These are phyloP conservation scores for Zostera marina DNA, from an alignment of 116 monocot genomes.

Conservation along the genomic window DNA sequence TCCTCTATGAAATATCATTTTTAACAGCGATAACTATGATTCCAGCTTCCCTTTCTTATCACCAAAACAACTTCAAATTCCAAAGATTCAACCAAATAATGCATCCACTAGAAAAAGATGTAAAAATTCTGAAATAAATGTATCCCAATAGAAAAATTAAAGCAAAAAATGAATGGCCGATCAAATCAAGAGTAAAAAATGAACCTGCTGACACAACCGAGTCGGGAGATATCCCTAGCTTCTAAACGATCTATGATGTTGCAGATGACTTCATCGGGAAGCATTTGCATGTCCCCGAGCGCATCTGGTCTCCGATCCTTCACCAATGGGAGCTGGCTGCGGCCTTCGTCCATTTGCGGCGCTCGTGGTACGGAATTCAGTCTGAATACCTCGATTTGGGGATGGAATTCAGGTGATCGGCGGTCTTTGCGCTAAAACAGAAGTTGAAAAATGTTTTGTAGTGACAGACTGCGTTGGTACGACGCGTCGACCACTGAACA, in stretches of 20 bases:
- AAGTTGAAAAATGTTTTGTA: too few species aligned
- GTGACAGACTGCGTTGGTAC: background rate
- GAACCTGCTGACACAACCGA: constrained; percentile 91
- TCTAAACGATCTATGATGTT: constrained; percentile 55
- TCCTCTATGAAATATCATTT: too few species aligned
- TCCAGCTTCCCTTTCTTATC: too few species aligned
- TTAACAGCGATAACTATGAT: too few species aligned
- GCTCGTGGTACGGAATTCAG: background rate
- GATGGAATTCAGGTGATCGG: background rate
- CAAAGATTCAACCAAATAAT: too few species aligned
- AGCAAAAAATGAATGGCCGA: too few species aligned
- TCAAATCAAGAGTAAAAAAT: background rate
- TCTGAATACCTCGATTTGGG: background rate
- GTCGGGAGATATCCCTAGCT: constrained; percentile 52
- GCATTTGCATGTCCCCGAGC: constrained; percentile 45
- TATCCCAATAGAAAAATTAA: background rate
- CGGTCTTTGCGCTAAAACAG: background rate
- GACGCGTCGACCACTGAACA: background rate
- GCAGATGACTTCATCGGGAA: constrained; percentile 79
- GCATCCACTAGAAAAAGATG: too few species aligned
- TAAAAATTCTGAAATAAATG: too few species aligned
- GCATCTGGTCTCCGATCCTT: constrained; percentile 60
- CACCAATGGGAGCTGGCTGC: background rate
- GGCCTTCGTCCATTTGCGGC: background rate
- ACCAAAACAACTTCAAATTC: too few species aligned